Percentiles rank a stretch among this genome's conserved stretches.
These are phyloP conservation scores for Phylloporus rhodoxanthus DNA, from an alignment of 768 basidiomycete species.

Conservation along the genomic window DNA sequence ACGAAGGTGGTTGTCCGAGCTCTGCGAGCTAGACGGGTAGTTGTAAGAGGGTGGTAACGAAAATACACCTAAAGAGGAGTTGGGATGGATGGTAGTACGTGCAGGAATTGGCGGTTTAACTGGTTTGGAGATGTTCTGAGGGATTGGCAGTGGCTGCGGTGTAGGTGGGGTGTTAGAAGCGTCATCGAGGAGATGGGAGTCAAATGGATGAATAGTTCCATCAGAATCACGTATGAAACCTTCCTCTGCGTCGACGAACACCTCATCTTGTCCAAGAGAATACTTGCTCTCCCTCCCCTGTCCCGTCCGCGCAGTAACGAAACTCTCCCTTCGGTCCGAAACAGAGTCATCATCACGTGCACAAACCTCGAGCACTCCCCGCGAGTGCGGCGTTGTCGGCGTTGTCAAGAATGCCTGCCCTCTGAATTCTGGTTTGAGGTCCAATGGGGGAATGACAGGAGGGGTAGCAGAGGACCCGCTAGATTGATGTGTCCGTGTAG, in stretches of 20 bases:
- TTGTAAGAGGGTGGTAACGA: slow-evolving; percentile 25
- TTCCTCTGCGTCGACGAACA: slow-evolving; percentile 27
- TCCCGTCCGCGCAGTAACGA: slow-evolving; percentile 42
- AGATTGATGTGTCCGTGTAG: slow-evolving; percentile 53
- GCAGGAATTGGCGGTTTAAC: slow-evolving; percentile 21
- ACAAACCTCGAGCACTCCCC: slow-evolving; percentile 19
- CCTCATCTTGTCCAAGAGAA: slow-evolving; percentile 25
- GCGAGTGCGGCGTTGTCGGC: slow-evolving; percentile 22
- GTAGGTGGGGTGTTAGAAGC: slow-evolving; percentile 3
- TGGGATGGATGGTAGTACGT: slow-evolving; percentile 9
- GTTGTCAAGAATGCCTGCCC: slow-evolving; percentile 27
- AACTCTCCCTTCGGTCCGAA: slow-evolving; percentile 53
- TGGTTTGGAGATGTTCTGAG: slow-evolving; percentile 1
- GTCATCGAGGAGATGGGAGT: slow-evolving; percentile 16
- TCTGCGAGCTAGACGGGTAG: slow-evolving; percentile 12
- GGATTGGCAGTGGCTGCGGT: not conserved
- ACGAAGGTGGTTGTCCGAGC: slow-evolving; percentile 17
- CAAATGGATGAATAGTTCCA: slow-evolving; percentile 21
- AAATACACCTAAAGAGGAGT: slow-evolving; percentile 16
- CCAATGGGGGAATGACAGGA: slow-evolving; percentile 54
- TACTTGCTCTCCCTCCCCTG: slow-evolving; percentile 27
- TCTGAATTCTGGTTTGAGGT: slow-evolving; percentile 51
- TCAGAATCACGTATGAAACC: slow-evolving; percentile 18
- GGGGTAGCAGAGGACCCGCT: slow-evolving; percentile 34
- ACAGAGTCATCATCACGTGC: slow-evolving; percentile 37